A percentile compares a stretch with the other conserved stretches of the same genome.
Conservation (phyloP, 169 alveolate genomes). For the Eimeria brunetti region DNA sequence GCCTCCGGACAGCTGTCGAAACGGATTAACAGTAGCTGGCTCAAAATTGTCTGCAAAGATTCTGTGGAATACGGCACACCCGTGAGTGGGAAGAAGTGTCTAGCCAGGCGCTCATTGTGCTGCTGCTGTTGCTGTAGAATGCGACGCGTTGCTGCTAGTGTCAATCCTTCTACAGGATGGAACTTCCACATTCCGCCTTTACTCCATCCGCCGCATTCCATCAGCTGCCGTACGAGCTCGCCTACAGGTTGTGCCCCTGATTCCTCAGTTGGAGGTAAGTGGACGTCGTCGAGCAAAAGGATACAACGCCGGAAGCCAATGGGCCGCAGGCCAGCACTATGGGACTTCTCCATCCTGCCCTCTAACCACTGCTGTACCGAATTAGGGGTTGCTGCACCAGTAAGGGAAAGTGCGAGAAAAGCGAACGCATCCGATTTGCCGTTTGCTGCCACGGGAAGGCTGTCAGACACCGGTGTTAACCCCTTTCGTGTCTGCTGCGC, state of each 20-base stretch:
- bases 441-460: neutral
- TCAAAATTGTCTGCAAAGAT: slow-evolving; percentile 89
- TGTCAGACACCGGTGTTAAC: neutral
- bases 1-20: slow-evolving; percentile 72
- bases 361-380: slow-evolving; percentile 95
- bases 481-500: neutral
- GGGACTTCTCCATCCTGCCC: slow-evolving; percentile 88
- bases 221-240: slow-evolving; percentile 95
- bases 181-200: slow-evolving; percentile 92
- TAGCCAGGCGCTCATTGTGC: slow-evolving; percentile 49
- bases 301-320: slow-evolving; percentile 80
- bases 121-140: slow-evolving; percentile 80
- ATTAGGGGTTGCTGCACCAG: slow-evolving; percentile 96
- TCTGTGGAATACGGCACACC: slow-evolving; percentile 88
- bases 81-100: slow-evolving; percentile 77
- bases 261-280: slow-evolving; percentile 96
- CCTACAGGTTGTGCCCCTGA: slow-evolving; percentile 97
- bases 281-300: slow-evolving; percentile 96
- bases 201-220: slow-evolving; percentile 95
- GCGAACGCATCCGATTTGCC: slow-evolving; percentile 19
- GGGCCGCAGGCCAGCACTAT: slow-evolving; percentile 14
- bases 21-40: slow-evolving; percentile 88
- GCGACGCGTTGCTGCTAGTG: slow-evolving; percentile 94
- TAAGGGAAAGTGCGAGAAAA: slow-evolving; percentile 88
- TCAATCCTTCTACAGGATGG: slow-evolving; percentile 91